These are phyloP conservation scores for Gamarada debralockiae DNA, from an alignment of 495 filamentous ascomycete species.

Conservation along the genomic window DNA sequence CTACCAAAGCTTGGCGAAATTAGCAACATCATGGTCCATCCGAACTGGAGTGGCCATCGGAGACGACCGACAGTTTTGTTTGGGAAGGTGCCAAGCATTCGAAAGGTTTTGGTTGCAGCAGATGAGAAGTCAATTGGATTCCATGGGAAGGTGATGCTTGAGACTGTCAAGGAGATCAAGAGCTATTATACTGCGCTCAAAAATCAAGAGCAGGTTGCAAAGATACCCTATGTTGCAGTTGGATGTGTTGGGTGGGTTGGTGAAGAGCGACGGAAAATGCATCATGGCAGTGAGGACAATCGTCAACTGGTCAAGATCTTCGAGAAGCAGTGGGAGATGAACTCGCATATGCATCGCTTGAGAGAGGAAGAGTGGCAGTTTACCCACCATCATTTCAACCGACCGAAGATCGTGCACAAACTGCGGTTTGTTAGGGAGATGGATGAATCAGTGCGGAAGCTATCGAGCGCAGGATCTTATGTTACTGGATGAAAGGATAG, in stretches of 20 bases:
- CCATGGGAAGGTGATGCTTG: slow-evolving; percentile 16
- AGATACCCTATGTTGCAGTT: slow-evolving; percentile 16
- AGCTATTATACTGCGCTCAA: slow-evolving; percentile 9
- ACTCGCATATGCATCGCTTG: slow-evolving; percentile 8
- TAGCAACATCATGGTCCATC: slow-evolving; percentile 22
- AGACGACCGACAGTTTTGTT: slow-evolving; percentile 9
- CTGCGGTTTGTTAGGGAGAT: not conserved
- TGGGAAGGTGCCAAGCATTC: not conserved
- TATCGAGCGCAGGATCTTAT: too few relatives aligned
- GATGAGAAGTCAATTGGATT: slow-evolving; percentile 22
- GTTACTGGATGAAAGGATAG: too few relatives aligned
- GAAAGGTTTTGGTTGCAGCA: slow-evolving; percentile 15
- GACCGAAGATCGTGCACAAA: slow-evolving; percentile 8
- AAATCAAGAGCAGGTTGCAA: not conserved
- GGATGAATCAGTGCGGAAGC: too few relatives aligned
- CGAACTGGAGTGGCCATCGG: slow-evolving; percentile 16
- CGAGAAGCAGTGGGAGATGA: slow-evolving; percentile 12
- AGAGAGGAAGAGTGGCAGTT: slow-evolving; percentile 15
- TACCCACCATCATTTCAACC: slow-evolving; percentile 3
- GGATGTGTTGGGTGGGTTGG: slow-evolving; percentile 22
- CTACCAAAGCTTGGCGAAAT: slow-evolving; percentile 6
- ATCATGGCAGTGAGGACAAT: slow-evolving; percentile 13
- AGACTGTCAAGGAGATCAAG: slow-evolving; percentile 16
- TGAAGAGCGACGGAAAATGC: slow-evolving; percentile 4
- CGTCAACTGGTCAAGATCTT: slow-evolving; percentile 17